Conservation (phyloP, 2,329 filamentous ascomycete species). For the Shiraia bambusicola region DNA sequence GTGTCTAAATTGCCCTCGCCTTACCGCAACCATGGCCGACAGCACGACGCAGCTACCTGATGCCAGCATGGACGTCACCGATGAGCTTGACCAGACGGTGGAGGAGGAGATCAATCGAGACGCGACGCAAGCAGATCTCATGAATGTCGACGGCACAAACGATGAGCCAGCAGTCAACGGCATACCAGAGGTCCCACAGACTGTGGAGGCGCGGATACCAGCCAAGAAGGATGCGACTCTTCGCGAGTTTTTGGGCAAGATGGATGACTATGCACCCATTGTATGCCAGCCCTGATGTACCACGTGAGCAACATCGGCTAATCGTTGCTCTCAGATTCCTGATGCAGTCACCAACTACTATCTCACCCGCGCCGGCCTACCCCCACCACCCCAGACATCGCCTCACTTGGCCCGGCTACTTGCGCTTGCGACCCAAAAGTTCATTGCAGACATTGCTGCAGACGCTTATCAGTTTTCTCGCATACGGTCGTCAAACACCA, state of each 20-base stretch:
- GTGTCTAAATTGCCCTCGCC: slow-evolving; percentile 3
- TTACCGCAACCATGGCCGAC: slow-evolving; percentile 35
- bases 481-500: slow-evolving; percentile 89
- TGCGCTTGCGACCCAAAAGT: slow-evolving; percentile 97
- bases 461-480: slow-evolving; percentile 98
- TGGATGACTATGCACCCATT: slow-evolving; percentile 97
- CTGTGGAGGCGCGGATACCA: slow-evolving; percentile 65
- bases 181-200: slow-evolving; percentile 47
- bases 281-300: slow-evolving; percentile 55
- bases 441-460: slow-evolving; percentile 94
- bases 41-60: slow-evolving; percentile 31
- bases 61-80: slow-evolving; percentile 34
- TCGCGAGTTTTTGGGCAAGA: slow-evolving; percentile 90
- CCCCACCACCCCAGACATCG: slow-evolving; percentile 87
- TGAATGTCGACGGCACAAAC: slow-evolving; percentile 47
- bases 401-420: slow-evolving; percentile 88
- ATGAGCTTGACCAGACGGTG: slow-evolving; percentile 45
- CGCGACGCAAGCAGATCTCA: slow-evolving; percentile 40
- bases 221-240: slow-evolving; percentile 89
- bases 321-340: slow-evolving; percentile 67
- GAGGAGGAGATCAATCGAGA: slow-evolving; percentile 46
- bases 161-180: slow-evolving; percentile 43
- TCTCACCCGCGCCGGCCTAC: slow-evolving; percentile 91
- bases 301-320: neutral
- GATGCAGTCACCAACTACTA: slow-evolving; percentile 98